Base-by-base conservation (phyloP, 2,329 filamentous ascomycete species). In the Ophiocordyceps camponoti-floridani region DNA sequence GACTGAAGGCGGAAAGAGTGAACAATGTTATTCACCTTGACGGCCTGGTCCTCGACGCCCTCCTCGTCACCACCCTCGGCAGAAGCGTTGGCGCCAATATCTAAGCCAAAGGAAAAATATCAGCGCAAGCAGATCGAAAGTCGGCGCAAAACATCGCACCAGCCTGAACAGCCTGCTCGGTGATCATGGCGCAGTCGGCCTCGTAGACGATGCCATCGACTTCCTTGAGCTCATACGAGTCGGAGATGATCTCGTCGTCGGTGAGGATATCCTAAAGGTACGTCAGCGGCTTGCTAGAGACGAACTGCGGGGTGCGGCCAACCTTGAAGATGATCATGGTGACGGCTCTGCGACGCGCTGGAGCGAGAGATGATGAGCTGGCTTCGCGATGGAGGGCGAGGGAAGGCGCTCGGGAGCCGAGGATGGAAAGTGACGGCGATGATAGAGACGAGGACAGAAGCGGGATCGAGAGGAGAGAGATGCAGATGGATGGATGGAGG, bases 231-330 rank as follows among this genome's bases (percentile, higher is more conserved):
- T 87, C 73, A 72, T 82, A 95, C 55, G 84, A 91, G 71, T 96
- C 89, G 60, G 91, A 93, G 79, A 96, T 80, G 65, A 98, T 76
- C 82, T 98, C 91, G 70, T 95, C 89, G 53, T 71, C 84, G 66
- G 77, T 84, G 67, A 95, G 64, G 57, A 91, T 69, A 64, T 98
- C 91, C 91, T 98, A 58, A 38, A 18, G 35, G 5, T 5, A 38
- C 13, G 35, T 38, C 16, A 23, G 38, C 7, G 3, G 13, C 8
- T 11, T 19, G 38, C 38, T 4, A 23, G 19, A 18, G 38, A 14
- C 38, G 38, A 6, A 4, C 4, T 12, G 9, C 7, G 16, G n/a
- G 38, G 16, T 27, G 6, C 2, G 5, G 56, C 68, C 48, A 63
- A 83, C 80, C 66, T 71, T 79, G 76, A 64, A 84, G 61, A 85